phyloP scores from a whole-genome alignment of 2,329 filamentous ascomycete species.

The Aureobasidium sp. region DNA sequence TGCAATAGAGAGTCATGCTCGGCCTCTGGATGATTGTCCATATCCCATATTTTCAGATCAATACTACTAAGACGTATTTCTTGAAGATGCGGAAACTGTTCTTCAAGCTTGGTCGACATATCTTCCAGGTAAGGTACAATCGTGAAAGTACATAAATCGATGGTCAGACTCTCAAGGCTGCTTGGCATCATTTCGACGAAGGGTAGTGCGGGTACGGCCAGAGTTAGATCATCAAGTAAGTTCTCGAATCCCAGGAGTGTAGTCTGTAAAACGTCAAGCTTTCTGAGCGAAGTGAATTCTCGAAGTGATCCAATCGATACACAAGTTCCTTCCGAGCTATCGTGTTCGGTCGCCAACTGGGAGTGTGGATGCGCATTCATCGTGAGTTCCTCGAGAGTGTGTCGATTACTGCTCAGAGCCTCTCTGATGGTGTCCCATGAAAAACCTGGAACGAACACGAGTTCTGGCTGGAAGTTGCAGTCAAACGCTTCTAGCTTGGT shows the following conservation, averaged over 20 bases:
- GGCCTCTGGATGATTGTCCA: background rate
- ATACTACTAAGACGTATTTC: background rate
- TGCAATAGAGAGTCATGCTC: background rate
- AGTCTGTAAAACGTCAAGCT: background rate
- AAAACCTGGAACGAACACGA: background rate
- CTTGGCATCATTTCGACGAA: background rate
- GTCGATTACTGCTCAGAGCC: background rate
- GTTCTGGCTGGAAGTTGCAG: background rate
- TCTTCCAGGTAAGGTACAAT: background rate
- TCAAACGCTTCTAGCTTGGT: background rate
- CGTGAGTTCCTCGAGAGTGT: background rate
- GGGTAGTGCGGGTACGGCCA: background rate
- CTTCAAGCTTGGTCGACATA: background rate
- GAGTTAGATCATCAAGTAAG: background rate
- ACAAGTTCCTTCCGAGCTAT: background rate
- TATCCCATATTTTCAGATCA: background rate
- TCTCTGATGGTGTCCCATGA: background rate
- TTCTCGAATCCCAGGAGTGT: background rate
- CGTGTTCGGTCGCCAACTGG: background rate
- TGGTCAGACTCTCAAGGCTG: background rate
- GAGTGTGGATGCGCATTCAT: background rate
- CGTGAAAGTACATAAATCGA: background rate
- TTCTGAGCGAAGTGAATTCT: background rate
- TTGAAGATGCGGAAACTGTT: background rate
- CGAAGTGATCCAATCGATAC: background rate